A percentile compares a stretch with the other conserved stretches of the same genome.
These are phyloP conservation scores for Hymenoscyphus albidus DNA, from an alignment of 2,329 filamentous ascomycete species.

Conservation along the genomic window DNA sequence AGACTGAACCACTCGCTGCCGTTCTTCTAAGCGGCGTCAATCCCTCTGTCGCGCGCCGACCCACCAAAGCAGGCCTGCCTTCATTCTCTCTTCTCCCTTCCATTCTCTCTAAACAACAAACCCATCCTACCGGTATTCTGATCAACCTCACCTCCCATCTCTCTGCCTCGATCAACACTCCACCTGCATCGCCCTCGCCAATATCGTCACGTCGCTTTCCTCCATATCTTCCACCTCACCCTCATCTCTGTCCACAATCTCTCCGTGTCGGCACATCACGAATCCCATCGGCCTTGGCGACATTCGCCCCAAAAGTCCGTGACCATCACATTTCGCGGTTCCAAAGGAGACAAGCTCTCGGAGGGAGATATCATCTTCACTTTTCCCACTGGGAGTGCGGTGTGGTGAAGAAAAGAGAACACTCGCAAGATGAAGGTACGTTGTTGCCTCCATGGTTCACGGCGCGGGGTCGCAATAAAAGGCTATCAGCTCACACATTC, in stretches of 20 bases:
- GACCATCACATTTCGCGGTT: constrained; percentile 3
- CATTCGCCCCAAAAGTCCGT: not conserved
- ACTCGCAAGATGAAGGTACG: constrained; percentile 31
- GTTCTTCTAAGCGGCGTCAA: not conserved
- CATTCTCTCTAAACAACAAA: not conserved
- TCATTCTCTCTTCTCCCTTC: not conserved
- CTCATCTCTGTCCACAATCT: not conserved
- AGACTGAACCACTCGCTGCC: not conserved
- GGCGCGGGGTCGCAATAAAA: constrained; percentile 6
- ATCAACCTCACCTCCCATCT: not conserved
- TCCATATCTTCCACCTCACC: constrained; percentile 3
- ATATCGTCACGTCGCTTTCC: constrained; percentile 6
- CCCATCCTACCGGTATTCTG: not conserved
- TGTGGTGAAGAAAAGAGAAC: constrained; percentile 24
- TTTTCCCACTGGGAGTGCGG: constrained; percentile 6
- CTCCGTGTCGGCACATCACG: not conserved
- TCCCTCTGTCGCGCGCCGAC: not conserved
- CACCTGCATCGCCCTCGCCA: not conserved
- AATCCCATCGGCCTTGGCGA: not conserved
- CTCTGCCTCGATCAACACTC: not conserved
- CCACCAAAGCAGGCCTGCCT: not conserved
- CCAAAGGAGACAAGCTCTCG: not conserved
- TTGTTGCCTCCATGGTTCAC: constrained; percentile 7
- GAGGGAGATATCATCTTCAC: constrained; percentile 8
- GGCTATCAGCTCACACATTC: constrained; percentile 25